These are phyloP conservation scores for Stagonosporopsis rhizophila DNA, from an alignment of 2,329 filamentous ascomycete species.

Conservation along the genomic window DNA sequence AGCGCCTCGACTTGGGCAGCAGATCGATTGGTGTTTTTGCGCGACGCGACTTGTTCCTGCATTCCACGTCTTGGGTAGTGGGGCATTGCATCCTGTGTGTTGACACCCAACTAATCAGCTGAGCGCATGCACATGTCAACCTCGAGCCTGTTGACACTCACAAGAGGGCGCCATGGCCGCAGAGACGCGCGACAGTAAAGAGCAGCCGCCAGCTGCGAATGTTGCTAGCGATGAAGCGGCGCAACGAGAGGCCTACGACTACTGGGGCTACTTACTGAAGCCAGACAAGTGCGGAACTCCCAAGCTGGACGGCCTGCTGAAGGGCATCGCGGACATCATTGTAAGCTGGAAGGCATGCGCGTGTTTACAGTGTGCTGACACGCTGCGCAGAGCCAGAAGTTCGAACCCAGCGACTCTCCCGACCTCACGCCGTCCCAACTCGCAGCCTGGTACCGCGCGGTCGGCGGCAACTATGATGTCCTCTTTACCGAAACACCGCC, in stretches of 20 bases:
- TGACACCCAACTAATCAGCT: constrained; percentile 26
- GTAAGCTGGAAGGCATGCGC: constrained; percentile 40
- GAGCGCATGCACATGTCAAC: constrained; percentile 22
- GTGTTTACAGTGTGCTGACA: constrained; percentile 17
- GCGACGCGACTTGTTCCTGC: constrained; percentile 12
- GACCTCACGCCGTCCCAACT: constrained; percentile 59
- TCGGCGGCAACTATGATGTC: constrained; percentile 57
- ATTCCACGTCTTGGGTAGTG: constrained; percentile 21
- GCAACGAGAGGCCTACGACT: constrained; percentile 54
- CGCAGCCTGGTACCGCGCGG: constrained; percentile 57
- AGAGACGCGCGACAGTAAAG: constrained; percentile 32
- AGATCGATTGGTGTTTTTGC: not conserved
- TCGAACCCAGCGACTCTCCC: constrained; percentile 53
- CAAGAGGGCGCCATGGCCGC: constrained; percentile 36
- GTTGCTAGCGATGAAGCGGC: constrained; percentile 36
- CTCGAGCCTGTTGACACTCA: constrained; percentile 9
- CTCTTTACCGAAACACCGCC: constrained; percentile 80
- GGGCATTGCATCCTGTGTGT: constrained; percentile 27
- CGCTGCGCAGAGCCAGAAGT: constrained; percentile 48
- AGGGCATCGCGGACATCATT: constrained; percentile 56
- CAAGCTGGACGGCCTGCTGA: constrained; percentile 54
- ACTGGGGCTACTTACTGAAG: constrained; percentile 61
- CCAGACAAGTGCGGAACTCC: constrained; percentile 60
- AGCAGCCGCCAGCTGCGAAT: constrained; percentile 29
- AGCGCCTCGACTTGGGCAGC: constrained; percentile 3